Base-by-base conservation (phyloP, 805 yeast genomes). In the Candida fluviatilis region DNA sequence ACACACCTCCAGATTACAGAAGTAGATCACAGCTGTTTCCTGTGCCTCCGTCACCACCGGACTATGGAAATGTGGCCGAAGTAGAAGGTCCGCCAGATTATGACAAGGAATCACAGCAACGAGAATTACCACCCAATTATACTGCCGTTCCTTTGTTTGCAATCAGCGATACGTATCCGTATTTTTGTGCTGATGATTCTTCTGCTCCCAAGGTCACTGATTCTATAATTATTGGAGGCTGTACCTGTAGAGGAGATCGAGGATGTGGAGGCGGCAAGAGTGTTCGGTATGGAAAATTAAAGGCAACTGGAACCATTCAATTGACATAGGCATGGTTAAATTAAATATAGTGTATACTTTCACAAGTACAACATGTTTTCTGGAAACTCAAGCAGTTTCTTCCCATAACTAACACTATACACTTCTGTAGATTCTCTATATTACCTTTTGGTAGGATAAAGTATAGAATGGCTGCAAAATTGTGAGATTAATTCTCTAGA, bases 251-350 rank as follows among this genome's bases (percentile, higher is more conserved):
- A 21, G 35, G 35, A 10, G 35, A 33, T 15, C 14, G 35, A 23
- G 35, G 35, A n/a, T 33, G 35, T 23, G 35, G 35, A 5, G 35
- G 35, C 4, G 35, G 35, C 5, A 33, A 33, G 24, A 33, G 35
- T n/a, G 28, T 33, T 12, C 7, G 35, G 18, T 19, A 14, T 18
- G 35, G 19, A 6, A 33, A 23, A 16, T 14, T 33, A 13, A 26
- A 26, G 13, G 15, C 29, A 26, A 5, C 15, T 5, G 29, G 15
- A 5, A 26, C 15, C 6, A 6, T 21, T 6, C 24, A 21, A 21
- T 21, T 21, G 24, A 21, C 24, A 6, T 21, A 21, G 24, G n/a
- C n/a, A n/a, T n/a, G n/a, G n/a, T n/a, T n/a, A n/a, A n/a, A n/a
- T n/a, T n/a, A n/a, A n/a, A n/a, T n/a, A n/a, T n/a, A n/a, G n/a